A percentile compares a stretch with the other conserved stretches of the same genome.
These are phyloP conservation scores for Austroboletus novae-zelandiae DNA, from an alignment of 1,284 basidiomycete species.

Conservation along the genomic window DNA sequence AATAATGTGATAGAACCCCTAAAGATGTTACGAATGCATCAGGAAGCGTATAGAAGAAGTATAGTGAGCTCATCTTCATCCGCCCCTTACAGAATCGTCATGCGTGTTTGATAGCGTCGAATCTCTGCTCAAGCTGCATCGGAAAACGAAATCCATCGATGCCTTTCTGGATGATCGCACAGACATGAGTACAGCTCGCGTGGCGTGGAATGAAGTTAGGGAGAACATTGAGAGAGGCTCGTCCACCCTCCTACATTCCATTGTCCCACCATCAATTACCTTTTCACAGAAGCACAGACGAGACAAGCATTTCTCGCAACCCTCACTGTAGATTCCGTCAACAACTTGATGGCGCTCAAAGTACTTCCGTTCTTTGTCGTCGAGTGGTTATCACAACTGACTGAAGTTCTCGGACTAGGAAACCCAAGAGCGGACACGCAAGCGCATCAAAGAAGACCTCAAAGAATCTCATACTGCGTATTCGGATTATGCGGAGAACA, in stretches of 20 bases:
- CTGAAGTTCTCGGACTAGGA: slow-evolving; percentile 46
- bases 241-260: slow-evolving; percentile 12
- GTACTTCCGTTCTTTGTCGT: slow-evolving; percentile 37
- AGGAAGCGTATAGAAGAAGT: slow-evolving; percentile 81
- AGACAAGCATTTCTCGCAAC: slow-evolving; percentile 74
- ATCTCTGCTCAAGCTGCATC: slow-evolving; percentile 66
- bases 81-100: slow-evolving; percentile 3
- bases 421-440: slow-evolving; percentile 82
- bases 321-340: slow-evolving; percentile 70
- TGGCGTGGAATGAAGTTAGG: slow-evolving; percentile 78
- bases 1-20: neutral
- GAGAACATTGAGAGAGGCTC: slow-evolving; percentile 80
- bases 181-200: slow-evolving; percentile 61
- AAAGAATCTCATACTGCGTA: slow-evolving; percentile 73
- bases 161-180: slow-evolving; percentile 59
- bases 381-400: slow-evolving; percentile 1
- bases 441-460: slow-evolving; percentile 86
- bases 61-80: slow-evolving; percentile 57
- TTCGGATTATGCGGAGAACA: slow-evolving; percentile 73
- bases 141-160: slow-evolving; percentile 68
- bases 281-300: slow-evolving; percentile 68
- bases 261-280: neutral
- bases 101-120: slow-evolving; percentile 53
- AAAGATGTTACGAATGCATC: slow-evolving; percentile 9
- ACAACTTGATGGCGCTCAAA: slow-evolving; percentile 63